A percentile compares a stretch with the other conserved stretches of the same genome.
These are phyloP conservation scores for Prototheca stagnorum DNA, from an alignment of 163 green algal species.

Conservation along the genomic window DNA sequence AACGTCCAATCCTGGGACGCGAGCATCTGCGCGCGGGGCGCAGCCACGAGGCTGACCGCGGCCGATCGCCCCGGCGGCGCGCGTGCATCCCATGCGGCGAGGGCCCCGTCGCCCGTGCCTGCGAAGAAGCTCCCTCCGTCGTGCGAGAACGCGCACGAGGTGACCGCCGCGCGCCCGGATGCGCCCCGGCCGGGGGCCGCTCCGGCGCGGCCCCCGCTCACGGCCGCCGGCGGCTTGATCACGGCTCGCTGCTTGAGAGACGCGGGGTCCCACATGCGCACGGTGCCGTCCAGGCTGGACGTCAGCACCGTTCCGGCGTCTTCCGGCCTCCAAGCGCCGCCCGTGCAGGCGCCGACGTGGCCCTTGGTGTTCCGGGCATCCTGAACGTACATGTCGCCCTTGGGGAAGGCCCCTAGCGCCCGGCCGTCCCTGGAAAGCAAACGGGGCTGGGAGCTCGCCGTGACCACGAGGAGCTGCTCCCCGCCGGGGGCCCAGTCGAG, in stretches of 20 bases:
- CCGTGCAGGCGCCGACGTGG: constrained; percentile 61
- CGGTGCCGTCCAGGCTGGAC: neutral
- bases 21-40: constrained; percentile 34
- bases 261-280: constrained; percentile 13
- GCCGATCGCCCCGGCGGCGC: constrained; percentile 60
- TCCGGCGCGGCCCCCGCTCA: too few species aligned
- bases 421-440: constrained; percentile 81
- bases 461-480: constrained; percentile 78
- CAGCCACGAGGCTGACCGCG: constrained; percentile 34
- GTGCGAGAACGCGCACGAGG: too few species aligned
- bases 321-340: constrained; percentile 73
- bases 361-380: constrained; percentile 93
- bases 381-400: constrained; percentile 96
- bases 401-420: constrained; percentile 52
- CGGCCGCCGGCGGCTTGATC: constrained; percentile 85
- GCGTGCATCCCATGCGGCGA: too few species aligned
- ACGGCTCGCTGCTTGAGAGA: constrained; percentile 66
- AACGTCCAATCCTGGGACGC: constrained; percentile 54
- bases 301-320: constrained; percentile 29
- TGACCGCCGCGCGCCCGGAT: too few species aligned
- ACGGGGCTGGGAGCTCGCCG: constrained; percentile 45
- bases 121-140: too few species aligned
- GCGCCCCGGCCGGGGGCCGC: too few species aligned
- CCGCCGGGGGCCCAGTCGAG: constrained; percentile 34
- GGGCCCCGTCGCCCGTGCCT: too few species aligned